A percentile compares a stretch with the other conserved stretches of the same genome.
Evolutionary conservation across 1,139 yeast genomes (phyloP).

Genomic region (Geotrichum carabidarum): DNA sequence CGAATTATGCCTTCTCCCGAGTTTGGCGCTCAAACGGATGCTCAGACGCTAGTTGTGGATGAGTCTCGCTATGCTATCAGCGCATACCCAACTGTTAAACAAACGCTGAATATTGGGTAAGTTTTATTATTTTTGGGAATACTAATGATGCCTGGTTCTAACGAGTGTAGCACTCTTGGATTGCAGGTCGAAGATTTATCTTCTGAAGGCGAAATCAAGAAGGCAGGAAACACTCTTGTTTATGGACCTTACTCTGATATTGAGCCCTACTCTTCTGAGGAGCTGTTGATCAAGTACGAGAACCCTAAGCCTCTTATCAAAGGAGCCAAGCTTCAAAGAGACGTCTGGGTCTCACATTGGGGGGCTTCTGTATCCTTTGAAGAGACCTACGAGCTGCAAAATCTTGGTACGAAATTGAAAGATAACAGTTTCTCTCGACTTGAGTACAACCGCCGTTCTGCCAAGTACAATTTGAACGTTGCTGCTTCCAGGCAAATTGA

Average conservation of each 20-base stretch:
- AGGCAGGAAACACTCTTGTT: constrained; percentile 35
- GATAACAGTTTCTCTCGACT: constrained; percentile 60
- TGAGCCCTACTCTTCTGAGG: constrained; percentile 46
- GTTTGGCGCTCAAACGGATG: constrained; percentile 53
- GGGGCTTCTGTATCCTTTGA: constrained; percentile 60
- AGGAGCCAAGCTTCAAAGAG: constrained; percentile 60
- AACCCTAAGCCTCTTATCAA: constrained; percentile 63
- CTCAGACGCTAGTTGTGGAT: constrained; percentile 55
- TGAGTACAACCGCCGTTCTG: constrained; percentile 55
- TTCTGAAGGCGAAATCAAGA: constrained; percentile 21
- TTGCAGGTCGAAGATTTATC: constrained; percentile 25
- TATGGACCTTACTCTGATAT: constrained; percentile 55
- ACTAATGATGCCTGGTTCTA: not conserved
- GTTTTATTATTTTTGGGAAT: not conserved
- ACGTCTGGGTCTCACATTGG: constrained; percentile 81
- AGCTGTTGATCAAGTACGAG: constrained; percentile 56
- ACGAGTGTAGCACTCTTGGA: constrained; percentile 13
- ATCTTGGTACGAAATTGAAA: constrained; percentile 64
- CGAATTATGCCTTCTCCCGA: constrained; percentile 59
- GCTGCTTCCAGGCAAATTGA: constrained; percentile 42
- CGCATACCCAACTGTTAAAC: constrained; percentile 57
- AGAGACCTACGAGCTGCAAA: constrained; percentile 78
- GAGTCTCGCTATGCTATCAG: constrained; percentile 57
- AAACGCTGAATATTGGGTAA: constrained; percentile 22
- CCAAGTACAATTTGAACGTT: constrained; percentile 31